phyloP scores from a whole-genome alignment of 129 eudicot genomes.

The Pulicaria dysenterica region DNA sequence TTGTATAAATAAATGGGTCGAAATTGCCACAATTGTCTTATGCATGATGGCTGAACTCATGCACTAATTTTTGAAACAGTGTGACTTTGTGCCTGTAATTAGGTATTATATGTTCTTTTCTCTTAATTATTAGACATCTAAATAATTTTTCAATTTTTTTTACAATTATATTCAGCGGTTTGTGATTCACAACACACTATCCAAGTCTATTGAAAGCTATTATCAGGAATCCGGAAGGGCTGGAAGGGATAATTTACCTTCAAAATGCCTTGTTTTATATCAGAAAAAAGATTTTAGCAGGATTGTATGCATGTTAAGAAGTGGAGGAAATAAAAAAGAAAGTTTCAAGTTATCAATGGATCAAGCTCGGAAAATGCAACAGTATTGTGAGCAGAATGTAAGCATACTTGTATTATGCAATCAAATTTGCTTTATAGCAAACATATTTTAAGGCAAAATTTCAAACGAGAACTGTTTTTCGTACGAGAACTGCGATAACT shows the following conservation, averaged over 20 bases:
- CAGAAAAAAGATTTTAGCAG: slow-evolving; percentile 97
- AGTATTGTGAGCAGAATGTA: slow-evolving; percentile 87
- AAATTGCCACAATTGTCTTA: too few relatives aligned
- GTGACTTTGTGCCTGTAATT: neutral
- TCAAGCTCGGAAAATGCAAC: slow-evolving; percentile 92
- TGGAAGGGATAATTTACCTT: slow-evolving; percentile 80
- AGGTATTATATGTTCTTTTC: neutral
- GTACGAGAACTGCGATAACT: too few relatives aligned
- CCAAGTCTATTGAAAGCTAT: slow-evolving; percentile 95
- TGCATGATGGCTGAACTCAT: too few relatives aligned
- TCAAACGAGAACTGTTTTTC: too few relatives aligned
- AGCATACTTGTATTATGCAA: slow-evolving; percentile 4
- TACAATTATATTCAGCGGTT: slow-evolving; percentile 68
- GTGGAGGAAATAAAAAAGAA: slow-evolving; percentile 61
- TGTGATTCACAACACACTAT: slow-evolving; percentile 89
- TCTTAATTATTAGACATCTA: neutral
- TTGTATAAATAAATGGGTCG: too few relatives aligned
- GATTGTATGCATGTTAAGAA: slow-evolving; percentile 89
- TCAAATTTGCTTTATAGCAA: neutral
- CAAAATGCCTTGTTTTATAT: slow-evolving; percentile 72
- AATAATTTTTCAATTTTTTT: slow-evolving; percentile 1
- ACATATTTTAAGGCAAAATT: slow-evolving; percentile 42
- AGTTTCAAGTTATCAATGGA: slow-evolving; percentile 79
- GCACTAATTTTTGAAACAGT: neutral
- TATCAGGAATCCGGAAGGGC: slow-evolving; percentile 99